Evolutionary conservation across 768 basidiomycete genomes (phyloP).

Genomic region (Hemileccinum rubropunctum): DNA sequence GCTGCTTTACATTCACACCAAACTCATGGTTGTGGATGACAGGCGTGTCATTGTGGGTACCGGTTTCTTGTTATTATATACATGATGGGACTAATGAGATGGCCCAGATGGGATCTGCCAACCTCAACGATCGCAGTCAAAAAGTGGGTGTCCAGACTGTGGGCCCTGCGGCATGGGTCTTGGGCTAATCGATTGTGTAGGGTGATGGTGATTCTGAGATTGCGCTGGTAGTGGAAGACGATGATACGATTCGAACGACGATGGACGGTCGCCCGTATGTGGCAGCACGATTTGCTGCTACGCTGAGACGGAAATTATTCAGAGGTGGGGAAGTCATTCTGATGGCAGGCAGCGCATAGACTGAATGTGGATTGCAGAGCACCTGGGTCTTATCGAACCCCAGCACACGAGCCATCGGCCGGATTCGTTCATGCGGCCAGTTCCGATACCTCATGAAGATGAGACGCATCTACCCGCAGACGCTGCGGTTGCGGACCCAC

Average conservation of each 20-base stretch:
- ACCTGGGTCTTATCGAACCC: constrained; percentile 81
- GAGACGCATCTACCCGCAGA: constrained; percentile 61
- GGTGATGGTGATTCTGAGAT: constrained; percentile 97
- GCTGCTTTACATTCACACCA: constrained; percentile 79
- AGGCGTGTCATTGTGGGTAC: constrained; percentile 75
- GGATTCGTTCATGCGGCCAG: constrained; percentile 71
- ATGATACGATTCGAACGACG: constrained; percentile 64
- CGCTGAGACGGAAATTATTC: constrained; percentile 80
- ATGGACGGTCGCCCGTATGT: constrained; percentile 79
- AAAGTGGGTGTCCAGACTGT: constrained; percentile 40
- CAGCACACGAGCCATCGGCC: constrained; percentile 48
- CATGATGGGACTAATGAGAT: constrained; percentile 4
- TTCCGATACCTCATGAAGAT: constrained; percentile 67
- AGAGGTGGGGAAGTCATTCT: constrained; percentile 47
- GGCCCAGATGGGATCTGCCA: constrained; percentile 85
- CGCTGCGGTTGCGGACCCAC: constrained; percentile 70
- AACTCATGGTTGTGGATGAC: constrained; percentile 95
- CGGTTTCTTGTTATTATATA: not conserved
- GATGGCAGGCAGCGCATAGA: not conserved
- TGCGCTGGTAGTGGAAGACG: constrained; percentile 87
- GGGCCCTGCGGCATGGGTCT: not conserved
- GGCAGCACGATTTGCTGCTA: constrained; percentile 79
- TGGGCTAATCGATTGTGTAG: constrained; percentile 32
- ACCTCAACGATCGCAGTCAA: constrained; percentile 86
- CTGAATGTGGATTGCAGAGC: constrained; percentile 48